These are phyloP conservation scores for Penicillium daleae DNA, from an alignment of 495 filamentous ascomycete species.

Conservation along the genomic window DNA sequence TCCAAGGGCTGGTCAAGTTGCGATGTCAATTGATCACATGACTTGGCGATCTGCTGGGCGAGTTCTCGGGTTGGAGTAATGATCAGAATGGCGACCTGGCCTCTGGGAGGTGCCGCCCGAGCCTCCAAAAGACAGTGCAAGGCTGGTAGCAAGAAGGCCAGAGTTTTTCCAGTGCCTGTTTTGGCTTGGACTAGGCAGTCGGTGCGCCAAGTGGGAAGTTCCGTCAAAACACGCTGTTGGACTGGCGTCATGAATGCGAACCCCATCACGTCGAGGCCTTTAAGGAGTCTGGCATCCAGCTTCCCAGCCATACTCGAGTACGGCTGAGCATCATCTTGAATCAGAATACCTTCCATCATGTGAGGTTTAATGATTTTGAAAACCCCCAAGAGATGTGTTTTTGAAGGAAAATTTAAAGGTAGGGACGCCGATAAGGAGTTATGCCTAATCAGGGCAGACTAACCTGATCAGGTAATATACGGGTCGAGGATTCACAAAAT, in stretches of 20 bases:
- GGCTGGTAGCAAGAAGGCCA: conserved; percentile 77
- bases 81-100: conserved; percentile 63
- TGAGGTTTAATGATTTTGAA: neutral
- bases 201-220: conserved; percentile 53
- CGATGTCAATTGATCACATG: conserved; percentile 55
- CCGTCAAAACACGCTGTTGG: conserved; percentile 56
- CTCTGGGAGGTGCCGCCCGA: conserved; percentile 31
- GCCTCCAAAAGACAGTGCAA: conserved; percentile 64
- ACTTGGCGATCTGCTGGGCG: conserved; percentile 67
- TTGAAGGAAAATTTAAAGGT: conserved; percentile 7
- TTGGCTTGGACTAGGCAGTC: conserved; percentile 74
- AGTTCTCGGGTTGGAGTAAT: conserved; percentile 69
- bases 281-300: conserved; percentile 50
- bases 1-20: conserved; percentile 43
- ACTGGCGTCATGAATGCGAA: conserved; percentile 59
- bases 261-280: conserved; percentile 49
- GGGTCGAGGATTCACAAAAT: neutral
- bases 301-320: conserved; percentile 51
- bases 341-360: conserved; percentile 30
- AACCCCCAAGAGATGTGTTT: neutral
- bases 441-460: conserved; percentile 2
- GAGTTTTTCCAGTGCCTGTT: conserved; percentile 85
- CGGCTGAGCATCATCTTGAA: conserved; percentile 37
- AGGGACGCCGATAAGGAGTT: conserved; percentile 1
- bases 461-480: neutral